Conservation (phyloP, 2,329 filamentous ascomycete species). For the Myotisia sp. region DNA sequence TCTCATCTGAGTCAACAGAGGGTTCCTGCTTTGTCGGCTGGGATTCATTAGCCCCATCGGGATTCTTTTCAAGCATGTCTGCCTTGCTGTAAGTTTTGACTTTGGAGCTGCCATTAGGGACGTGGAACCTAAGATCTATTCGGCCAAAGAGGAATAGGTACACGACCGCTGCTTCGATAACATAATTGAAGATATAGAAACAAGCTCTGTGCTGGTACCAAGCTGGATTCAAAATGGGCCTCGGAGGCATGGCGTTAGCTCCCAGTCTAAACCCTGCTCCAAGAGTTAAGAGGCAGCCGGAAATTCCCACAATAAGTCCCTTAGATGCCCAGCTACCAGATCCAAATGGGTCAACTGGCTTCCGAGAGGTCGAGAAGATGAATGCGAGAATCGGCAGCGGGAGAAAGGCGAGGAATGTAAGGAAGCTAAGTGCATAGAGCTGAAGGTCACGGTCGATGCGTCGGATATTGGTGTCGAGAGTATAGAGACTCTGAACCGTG, state of each 20-base stretch:
- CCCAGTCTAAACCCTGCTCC: slow-evolving; percentile 57
- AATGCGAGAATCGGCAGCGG: slow-evolving; percentile 44
- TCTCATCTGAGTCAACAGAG: too few relatives aligned
- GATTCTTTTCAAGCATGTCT: too few relatives aligned
- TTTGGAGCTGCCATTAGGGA: slow-evolving; percentile 50
- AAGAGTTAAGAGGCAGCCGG: slow-evolving; percentile 46
- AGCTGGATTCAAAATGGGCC: slow-evolving; percentile 41
- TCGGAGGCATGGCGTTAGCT: slow-evolving; percentile 39
- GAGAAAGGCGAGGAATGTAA: slow-evolving; percentile 52
- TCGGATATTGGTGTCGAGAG: slow-evolving; percentile 39
- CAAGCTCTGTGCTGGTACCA: slow-evolving; percentile 57
- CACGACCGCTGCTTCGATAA: slow-evolving; percentile 57
- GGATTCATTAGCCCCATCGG: too few relatives aligned
- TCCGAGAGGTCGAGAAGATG: slow-evolving; percentile 35
- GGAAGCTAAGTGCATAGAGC: slow-evolving; percentile 46
- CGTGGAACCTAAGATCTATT: slow-evolving; percentile 60
- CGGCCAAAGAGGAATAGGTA: slow-evolving; percentile 51
- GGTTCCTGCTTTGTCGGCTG: too few relatives aligned
- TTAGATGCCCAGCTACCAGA: slow-evolving; percentile 53
- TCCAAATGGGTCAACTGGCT: slow-evolving; percentile 47
- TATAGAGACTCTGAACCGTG: slow-evolving; percentile 54
- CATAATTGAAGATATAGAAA: slow-evolving; percentile 71
- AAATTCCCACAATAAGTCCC: slow-evolving; percentile 47
- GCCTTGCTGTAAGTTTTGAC: slow-evolving; percentile 10
- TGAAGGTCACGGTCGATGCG: slow-evolving; percentile 48